Conservation (phyloP, 176 grass and related monocot genomes). For the Phragmites australis region DNA sequence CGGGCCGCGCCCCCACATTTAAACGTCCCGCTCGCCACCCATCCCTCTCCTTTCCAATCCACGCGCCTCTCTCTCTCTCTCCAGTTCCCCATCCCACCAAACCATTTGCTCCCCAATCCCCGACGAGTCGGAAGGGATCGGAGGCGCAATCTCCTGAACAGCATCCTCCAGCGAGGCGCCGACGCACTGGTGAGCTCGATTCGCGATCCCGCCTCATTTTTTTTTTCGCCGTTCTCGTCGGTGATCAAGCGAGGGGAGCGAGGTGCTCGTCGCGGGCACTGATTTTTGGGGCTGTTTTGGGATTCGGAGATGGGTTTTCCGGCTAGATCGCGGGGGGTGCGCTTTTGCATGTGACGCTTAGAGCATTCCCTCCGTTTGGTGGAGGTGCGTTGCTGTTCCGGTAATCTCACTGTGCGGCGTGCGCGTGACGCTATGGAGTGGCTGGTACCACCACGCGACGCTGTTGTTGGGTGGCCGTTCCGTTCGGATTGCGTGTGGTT, state of each 20-base stretch:
- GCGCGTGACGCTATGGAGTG: background rate
- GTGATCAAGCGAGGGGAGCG: background rate
- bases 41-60: background rate
- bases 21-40: conserved; percentile 47
- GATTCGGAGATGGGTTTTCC: background rate
- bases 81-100: conserved; percentile 36
- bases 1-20: background rate
- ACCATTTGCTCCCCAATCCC: background rate
- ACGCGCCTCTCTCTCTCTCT: conserved; percentile 22
- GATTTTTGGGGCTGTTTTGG: background rate
- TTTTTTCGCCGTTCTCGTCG: background rate
- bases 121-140: background rate
- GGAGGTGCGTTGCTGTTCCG: conserved; percentile 8
- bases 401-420: background rate
- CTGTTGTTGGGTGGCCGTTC: conserved; percentile 1
- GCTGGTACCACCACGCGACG: background rate
- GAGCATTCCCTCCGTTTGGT: conserved; percentile 13
- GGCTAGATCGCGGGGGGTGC: background rate
- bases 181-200: conserved; percentile 13
- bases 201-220: background rate
- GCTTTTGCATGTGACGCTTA: background rate
- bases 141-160: background rate
- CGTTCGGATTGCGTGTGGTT: background rate
- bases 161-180: background rate
- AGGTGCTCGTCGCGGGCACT: too few relatives aligned